phyloP scores from a whole-genome alignment of 805 yeast genomes.

The Candida suzukii region DNA sequence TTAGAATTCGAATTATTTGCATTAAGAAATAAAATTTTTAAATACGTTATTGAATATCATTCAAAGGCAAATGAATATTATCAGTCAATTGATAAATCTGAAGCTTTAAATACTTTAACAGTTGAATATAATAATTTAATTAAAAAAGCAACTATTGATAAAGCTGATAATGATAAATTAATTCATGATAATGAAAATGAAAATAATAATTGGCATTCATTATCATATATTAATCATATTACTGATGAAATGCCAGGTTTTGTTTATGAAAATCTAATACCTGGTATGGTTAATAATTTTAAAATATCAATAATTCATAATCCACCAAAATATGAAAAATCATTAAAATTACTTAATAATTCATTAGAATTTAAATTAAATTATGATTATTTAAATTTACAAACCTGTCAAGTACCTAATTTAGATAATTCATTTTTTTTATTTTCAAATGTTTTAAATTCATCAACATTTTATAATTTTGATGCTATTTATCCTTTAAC shows the following conservation, averaged over 20 bases:
- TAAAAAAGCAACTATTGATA: no score
- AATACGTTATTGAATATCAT: neutral
- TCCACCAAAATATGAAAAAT: no score
- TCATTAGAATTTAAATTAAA: slow-evolving; percentile 4
- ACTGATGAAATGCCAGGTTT: neutral
- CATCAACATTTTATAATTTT: slow-evolving; percentile 34
- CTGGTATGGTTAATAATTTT: neutral
- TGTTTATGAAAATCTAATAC: neutral
- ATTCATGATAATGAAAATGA: no score
- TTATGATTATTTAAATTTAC: slow-evolving; percentile 3
- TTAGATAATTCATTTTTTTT: slow-evolving; percentile 5
- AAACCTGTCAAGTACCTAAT: slow-evolving; percentile 9
- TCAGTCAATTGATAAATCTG: no score
- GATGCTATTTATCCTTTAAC: slow-evolving; percentile 34
- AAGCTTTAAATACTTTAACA: no score
- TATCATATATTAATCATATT: neutral
- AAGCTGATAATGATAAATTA: no score
- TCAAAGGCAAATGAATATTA: no score
- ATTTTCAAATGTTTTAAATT: slow-evolving; percentile 4
- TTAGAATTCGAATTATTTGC: neutral
- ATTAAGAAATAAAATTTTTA: neutral
- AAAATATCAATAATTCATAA: neutral
- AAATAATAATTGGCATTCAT: neutral
- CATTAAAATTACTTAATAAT: neutral
- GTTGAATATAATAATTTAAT: no score